Base-by-base conservation (phyloP, 192 early-diverging fungal genomes). In the Coemansia guatemalensis region DNA sequence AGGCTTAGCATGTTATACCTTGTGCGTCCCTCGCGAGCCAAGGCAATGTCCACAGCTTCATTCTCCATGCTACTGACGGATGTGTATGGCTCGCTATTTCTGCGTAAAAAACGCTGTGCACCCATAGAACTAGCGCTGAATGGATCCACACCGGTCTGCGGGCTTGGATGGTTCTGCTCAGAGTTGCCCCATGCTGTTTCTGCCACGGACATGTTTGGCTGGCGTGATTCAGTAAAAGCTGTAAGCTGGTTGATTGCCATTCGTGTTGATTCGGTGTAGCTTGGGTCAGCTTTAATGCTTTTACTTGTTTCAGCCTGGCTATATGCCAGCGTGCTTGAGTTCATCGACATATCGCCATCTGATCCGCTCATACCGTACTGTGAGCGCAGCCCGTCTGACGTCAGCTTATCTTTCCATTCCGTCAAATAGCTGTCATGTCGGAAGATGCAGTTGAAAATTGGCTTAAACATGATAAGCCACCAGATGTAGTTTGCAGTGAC, bases 391-490 rank as follows among this genome's bases (percentile, higher is more conserved):
- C 75, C 75, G 26, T 78, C 75, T 25, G 57, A 41, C 4, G 63
- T 68, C 75, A 78, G 67, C 49, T 71, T 78, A 18, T 78, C 62
- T 58, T 67, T 70, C 75, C 75, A 82, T 24, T 73, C 60, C 18
- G 56, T 44, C 56, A 82, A 56, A 47, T 81, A 75, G 54, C 30
- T 56, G 54, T 82, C 67, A 54, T 73, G 73, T 27, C 65, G 55
- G 56, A 82, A 82, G 35, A 82, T 48, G 52, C 79, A 75, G 32
- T 75, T 72, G 44, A 55, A 61, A 11, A 82, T 58, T 6, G 79
- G 69, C 67, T 72, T 75, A 58, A 74, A 63, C 79, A 82, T 82
- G 32, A 82, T 82, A 14, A 71, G 64, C 79, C 79, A 82, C 69
- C 73, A 82, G 22, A 82, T 75, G 11, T 69, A 71, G 53, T 82